These are phyloP conservation scores for Dothideomycetes sp. DNA, from an alignment of 2,329 filamentous ascomycete species.

Conservation along the genomic window DNA sequence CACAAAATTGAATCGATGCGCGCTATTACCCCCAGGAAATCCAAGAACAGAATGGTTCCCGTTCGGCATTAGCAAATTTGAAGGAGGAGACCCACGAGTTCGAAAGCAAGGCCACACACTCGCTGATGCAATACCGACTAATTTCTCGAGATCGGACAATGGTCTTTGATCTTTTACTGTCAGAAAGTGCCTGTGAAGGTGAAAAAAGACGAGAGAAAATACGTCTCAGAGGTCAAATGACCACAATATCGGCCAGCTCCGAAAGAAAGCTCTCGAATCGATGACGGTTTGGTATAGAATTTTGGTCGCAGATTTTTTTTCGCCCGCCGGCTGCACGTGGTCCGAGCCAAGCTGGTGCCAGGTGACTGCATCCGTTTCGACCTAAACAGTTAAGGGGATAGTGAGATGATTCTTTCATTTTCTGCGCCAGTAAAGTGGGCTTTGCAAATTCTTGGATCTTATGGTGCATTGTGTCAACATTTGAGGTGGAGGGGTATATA, in stretches of 20 bases:
- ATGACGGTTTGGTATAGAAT: too few relatives aligned
- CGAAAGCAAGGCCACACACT: too few relatives aligned
- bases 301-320: too few relatives aligned
- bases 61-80: not conserved
- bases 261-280: slow-evolving; percentile 5
- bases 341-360: too few relatives aligned
- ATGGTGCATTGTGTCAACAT: slow-evolving; percentile 11
- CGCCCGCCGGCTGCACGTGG: too few relatives aligned
- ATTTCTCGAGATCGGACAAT: not conserved
- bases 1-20: not conserved
- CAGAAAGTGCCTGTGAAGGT: not conserved
- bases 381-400: slow-evolving; percentile 6
- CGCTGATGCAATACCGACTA: not conserved
- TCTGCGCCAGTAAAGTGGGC: too few relatives aligned
- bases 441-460: slow-evolving; percentile 3
- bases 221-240: not conserved
- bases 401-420: too few relatives aligned
- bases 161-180: not conserved
- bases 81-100: too few relatives aligned
- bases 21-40: slow-evolving; percentile 28
- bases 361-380: too few relatives aligned
- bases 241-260: slow-evolving; percentile 6
- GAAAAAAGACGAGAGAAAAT: not conserved
- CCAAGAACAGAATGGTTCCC: not conserved
- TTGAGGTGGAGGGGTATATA: too few relatives aligned